Conservation (phyloP, 768 basidiomycete species). For the Peribolospora baueri region DNA sequence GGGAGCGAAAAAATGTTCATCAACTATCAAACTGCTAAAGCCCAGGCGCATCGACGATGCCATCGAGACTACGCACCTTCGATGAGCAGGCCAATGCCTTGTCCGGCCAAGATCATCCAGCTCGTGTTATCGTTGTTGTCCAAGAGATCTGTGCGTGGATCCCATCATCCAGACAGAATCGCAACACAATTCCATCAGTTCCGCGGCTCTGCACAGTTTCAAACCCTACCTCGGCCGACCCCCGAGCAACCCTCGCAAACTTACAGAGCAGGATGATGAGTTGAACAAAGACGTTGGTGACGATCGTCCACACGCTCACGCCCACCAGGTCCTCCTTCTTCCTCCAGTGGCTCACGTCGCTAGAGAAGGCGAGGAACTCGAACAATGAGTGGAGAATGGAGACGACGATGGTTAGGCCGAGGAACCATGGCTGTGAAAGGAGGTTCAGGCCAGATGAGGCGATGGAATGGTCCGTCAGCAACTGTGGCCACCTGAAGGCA, state of each 20-base stretch:
- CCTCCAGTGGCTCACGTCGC: slow-evolving; percentile 84
- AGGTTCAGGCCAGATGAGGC: slow-evolving; percentile 21
- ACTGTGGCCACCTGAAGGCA: neutral
- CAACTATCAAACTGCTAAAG: neutral
- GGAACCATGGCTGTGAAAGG: slow-evolving; percentile 37
- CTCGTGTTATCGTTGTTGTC: slow-evolving; percentile 89
- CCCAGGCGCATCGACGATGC: too few relatives aligned
- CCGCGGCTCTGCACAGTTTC: too few relatives aligned
- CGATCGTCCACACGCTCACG: slow-evolving; percentile 62
- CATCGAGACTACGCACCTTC: neutral
- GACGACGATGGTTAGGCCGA: slow-evolving; percentile 59
- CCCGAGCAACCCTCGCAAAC: neutral
- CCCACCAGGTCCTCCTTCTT: slow-evolving; percentile 75
- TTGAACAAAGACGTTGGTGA: slow-evolving; percentile 73
- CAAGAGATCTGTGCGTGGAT: slow-evolving; percentile 45
- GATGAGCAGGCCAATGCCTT: slow-evolving; percentile 52
- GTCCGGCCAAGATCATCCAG: slow-evolving; percentile 88
- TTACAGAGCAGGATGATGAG: slow-evolving; percentile 45
- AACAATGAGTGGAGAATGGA: slow-evolving; percentile 67
- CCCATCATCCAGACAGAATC: too few relatives aligned
- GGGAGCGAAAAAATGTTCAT: slow-evolving; percentile 8
- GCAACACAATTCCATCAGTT: too few relatives aligned
- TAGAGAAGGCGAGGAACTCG: slow-evolving; percentile 65
- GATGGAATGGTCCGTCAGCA: slow-evolving; percentile 27
- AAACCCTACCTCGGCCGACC: neutral